Base-by-base conservation (phyloP, 2,329 filamentous ascomycete species). In the Colletotrichum chlorophyti region DNA sequence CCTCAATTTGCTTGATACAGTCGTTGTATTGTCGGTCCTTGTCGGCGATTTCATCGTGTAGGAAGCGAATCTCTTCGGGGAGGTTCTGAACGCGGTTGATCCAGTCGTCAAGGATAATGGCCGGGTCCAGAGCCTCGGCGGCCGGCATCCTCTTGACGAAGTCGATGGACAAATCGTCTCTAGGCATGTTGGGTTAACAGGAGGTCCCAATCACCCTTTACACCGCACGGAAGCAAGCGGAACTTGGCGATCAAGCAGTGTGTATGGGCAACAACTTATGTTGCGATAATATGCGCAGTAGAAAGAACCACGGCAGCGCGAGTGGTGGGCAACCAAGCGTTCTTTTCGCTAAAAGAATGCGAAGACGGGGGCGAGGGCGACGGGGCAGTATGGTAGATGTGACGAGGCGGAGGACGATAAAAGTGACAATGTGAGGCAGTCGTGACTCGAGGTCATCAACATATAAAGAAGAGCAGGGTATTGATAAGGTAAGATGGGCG, bases 41-140 rank as follows among this genome's bases (percentile, higher is more conserved):
- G 70, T 91, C 88, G 68, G 87, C 81, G 63, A 94, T 91, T 74
- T 95, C 91, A 69, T 93, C 91, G 68, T 93, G 89, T 62, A 94
- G 82, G 76, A 93, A 93, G 17, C 88, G 87, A 59, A 95, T 87
- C 74, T 95, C 91, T 63, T 91, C 89, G 61, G 91, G 91, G 24
- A 94, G 81, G 68, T 95, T 95, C 66, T 90, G 87, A 17, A 90
- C 89, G 74, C 78, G 82, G 70, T 88, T 86, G 70, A 89, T 85
- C 80, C 90, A 93, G 72, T 93, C 89, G 72, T 94, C 90, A 66
- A 93, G 84, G 68, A 93, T 87, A 63, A 89, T 79, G 53, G 88
- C 82, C 58, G 85, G 83, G 66, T 89, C 86, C 71, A 86, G 80
- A 60, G 82, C 77, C 70, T 88, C 86, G 69, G 77, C 76, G 69